A percentile compares a stretch with the other conserved stretches of the same genome.
These are phyloP conservation scores for Fraxinus velutina DNA, from an alignment of 305 asterid species.

Conservation along the genomic window DNA sequence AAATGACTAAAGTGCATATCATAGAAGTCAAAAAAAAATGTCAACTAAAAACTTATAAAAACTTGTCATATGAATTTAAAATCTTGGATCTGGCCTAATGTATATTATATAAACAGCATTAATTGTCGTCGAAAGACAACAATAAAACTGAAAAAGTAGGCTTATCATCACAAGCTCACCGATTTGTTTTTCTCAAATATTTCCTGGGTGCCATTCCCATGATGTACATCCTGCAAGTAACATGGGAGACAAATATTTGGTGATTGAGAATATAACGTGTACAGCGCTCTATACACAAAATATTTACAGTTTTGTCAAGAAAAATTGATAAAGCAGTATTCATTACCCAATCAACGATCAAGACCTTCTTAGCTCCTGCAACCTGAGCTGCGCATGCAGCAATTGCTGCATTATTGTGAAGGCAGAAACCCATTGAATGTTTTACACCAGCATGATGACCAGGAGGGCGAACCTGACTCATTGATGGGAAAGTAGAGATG, in stretches of 20 bases:
- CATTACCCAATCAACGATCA: constrained; percentile 92
- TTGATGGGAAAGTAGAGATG: constrained; percentile 23
- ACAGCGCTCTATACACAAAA: not conserved
- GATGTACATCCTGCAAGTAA: constrained; percentile 85
- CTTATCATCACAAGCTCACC: constrained; percentile 39
- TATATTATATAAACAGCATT: not conserved
- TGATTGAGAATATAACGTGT: constrained; percentile 12
- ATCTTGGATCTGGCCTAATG: constrained; percentile 13
- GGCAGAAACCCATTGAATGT: constrained; percentile 96
- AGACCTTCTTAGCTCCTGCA: constrained; percentile 90
- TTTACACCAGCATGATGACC: constrained; percentile 99
- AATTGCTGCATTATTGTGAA: constrained; percentile 93
- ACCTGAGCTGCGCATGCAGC: constrained; percentile 87
- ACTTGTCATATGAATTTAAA: constrained; percentile 9
- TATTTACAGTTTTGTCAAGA: not conserved
- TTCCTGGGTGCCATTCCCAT: constrained; percentile 98
- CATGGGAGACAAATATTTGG: constrained; percentile 13
- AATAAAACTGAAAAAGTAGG: constrained; percentile 16
- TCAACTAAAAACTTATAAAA: not conserved
- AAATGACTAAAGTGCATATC: not conserved
- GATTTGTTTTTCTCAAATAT: constrained; percentile 81
- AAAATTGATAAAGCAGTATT: not conserved
- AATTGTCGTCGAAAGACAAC: constrained; percentile 2
- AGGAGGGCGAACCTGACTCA: constrained; percentile 89
- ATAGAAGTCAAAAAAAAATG: not conserved